phyloP scores from a whole-genome alignment of 176 grass and related monocot genomes.

The Eleusine indica region DNA sequence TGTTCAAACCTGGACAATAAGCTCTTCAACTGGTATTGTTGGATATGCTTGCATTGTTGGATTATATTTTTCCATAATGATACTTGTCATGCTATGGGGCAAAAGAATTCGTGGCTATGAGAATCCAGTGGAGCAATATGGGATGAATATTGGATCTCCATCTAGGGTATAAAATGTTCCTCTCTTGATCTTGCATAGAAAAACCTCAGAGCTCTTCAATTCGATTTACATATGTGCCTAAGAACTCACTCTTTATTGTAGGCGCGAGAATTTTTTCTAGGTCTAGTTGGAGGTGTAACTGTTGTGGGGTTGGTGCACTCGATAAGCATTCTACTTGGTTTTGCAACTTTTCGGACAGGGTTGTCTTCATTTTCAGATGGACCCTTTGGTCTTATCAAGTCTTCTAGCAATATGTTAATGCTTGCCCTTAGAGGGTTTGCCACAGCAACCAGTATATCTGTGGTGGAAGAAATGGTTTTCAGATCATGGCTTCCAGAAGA shows the following conservation, averaged over 20 bases:
- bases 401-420: conserved; percentile 55
- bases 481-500: conserved; percentile 93
- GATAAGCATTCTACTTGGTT: conserved; percentile 72
- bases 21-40: conserved; percentile 62
- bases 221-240: background rate
- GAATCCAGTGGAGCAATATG: conserved; percentile 85
- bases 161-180: conserved; percentile 56
- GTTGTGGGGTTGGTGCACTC: conserved; percentile 80
- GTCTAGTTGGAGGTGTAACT: conserved; percentile 68
- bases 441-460: conserved; percentile 70
- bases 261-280: conserved; percentile 76
- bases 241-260: conserved; percentile 55
- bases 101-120: conserved; percentile 89
- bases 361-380: conserved; percentile 44
- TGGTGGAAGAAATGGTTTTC: conserved; percentile 93
- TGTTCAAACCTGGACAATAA: conserved; percentile 85
- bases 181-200: conserved; percentile 33
- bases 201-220: conserved; percentile 1
- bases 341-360: conserved; percentile 54
- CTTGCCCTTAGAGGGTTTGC: conserved; percentile 60
- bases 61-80: conserved; percentile 71
- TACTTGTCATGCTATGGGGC: conserved; percentile 91
- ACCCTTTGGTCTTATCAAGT: conserved; percentile 65
- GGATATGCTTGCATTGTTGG: conserved; percentile 76
- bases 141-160: conserved; percentile 65